These are phyloP conservation scores for Neurospora sp. DNA, from an alignment of 2,329 filamentous ascomycete genomes.

Conservation along the genomic window DNA sequence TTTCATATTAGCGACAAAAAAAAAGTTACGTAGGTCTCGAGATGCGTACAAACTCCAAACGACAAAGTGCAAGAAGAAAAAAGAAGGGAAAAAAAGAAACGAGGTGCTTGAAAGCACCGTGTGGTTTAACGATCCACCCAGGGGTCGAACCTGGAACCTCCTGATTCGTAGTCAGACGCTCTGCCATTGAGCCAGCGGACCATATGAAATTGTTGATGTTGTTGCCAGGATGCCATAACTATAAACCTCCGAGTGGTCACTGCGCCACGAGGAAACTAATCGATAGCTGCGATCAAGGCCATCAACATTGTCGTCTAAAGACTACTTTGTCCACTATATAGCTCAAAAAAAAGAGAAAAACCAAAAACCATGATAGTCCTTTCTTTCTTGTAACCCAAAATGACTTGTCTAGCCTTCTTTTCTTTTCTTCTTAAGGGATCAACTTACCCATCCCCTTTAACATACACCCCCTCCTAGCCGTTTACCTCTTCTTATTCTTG, in stretches of 20 bases:
- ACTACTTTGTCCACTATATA: neutral
- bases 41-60: neutral
- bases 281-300: neutral
- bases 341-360: too few species aligned
- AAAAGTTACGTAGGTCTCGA: neutral
- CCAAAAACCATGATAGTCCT: neutral
- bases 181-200: neutral
- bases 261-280: neutral
- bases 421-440: neutral
- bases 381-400: neutral
- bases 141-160: neutral
- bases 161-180: neutral
- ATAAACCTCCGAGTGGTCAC: neutral
- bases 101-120: neutral
- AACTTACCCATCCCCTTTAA: neutral
- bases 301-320: neutral
- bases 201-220: neutral
- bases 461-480: too few species aligned
- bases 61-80: neutral
- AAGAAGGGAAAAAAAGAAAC: neutral
- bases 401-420: neutral
- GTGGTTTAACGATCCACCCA: neutral
- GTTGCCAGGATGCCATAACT: neutral
- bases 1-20: neutral
- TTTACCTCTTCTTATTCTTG: constrained; percentile 44